Conservation (phyloP, 208 protist genomes). For the Trypanosoma mega region DNA sequence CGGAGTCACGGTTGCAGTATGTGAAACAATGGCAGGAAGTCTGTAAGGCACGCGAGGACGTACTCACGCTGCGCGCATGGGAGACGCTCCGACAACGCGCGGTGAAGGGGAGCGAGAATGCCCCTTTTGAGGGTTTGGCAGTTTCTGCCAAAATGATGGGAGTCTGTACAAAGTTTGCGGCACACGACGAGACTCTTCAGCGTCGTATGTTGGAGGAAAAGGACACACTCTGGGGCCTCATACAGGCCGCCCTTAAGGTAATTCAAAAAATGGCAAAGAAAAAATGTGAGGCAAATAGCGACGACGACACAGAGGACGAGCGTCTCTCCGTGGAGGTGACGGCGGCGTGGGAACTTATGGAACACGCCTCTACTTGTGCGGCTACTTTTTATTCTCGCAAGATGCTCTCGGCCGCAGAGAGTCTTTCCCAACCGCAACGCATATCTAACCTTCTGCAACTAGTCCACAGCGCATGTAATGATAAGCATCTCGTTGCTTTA, state of each 20-base stretch:
- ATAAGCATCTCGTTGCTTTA: conserved; percentile 20
- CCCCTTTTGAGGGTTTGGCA: neutral
- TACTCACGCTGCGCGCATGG: conserved; percentile 17
- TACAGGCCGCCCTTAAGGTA: conserved; percentile 1
- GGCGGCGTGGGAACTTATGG: conserved; percentile 21
- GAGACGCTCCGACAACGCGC: conserved; percentile 6
- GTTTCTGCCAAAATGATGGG: conserved; percentile 27
- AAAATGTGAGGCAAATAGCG: neutral
- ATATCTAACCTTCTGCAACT: conserved; percentile 19
- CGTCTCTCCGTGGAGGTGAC: no score
- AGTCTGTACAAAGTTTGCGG: conserved; percentile 24
- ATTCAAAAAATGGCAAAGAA: neutral
- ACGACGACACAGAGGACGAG: neutral
- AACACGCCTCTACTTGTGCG: conserved; percentile 22
- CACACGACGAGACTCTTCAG: conserved; percentile 20
- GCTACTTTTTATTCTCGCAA: conserved; percentile 20
- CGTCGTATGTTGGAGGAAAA: conserved; percentile 16
- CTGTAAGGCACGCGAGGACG: neutral
- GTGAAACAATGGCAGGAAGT: conserved; percentile 17
- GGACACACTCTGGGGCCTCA: conserved; percentile 16
- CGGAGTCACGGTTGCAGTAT: conserved; percentile 16
- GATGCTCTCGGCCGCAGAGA: conserved; percentile 12
- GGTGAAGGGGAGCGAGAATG: neutral
- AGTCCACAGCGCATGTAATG: conserved; percentile 2
- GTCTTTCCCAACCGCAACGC: conserved; percentile 1